Conservation (phyloP, 2,329 filamentous ascomycete species). For the Aspergillus sp. region DNA sequence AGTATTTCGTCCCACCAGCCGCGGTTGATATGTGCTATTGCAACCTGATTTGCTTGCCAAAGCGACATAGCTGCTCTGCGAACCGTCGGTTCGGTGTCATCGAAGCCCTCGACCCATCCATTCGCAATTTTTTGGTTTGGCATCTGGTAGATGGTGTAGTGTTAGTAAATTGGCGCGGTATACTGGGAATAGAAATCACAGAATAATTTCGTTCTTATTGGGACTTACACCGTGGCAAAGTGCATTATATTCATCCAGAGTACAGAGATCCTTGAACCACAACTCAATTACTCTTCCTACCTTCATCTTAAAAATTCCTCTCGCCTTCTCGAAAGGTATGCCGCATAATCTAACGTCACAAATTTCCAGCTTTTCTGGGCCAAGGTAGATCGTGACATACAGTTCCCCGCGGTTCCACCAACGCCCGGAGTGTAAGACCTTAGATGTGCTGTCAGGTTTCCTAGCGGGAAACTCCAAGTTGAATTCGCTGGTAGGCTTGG, state of each 20-base stretch:
- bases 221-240: conserved; percentile 30
- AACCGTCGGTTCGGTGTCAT: conserved; percentile 29
- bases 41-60: conserved; percentile 24
- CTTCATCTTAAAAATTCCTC: conserved; percentile 20
- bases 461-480: conserved; percentile 11
- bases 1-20: conserved; percentile 16
- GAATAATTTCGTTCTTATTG: neutral
- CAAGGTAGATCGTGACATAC: conserved; percentile 30
- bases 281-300: conserved; percentile 20
- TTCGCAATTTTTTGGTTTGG: conserved; percentile 21
- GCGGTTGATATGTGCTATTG: conserved; percentile 27
- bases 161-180: neutral
- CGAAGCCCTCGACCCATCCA: conserved; percentile 36
- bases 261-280: conserved; percentile 36
- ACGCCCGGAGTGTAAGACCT: neutral
- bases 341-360: conserved; percentile 33
- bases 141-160: neutral
- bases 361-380: conserved; percentile 26
- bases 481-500: neutral
- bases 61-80: conserved; percentile 29
- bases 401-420: conserved; percentile 29
- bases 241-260: conserved; percentile 24
- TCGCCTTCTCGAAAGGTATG: conserved; percentile 14
- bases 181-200: neutral
- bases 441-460: neutral